These are phyloP conservation scores for Hypomontagnella monticulosa DNA, from an alignment of 495 filamentous ascomycete species.

Conservation along the genomic window DNA sequence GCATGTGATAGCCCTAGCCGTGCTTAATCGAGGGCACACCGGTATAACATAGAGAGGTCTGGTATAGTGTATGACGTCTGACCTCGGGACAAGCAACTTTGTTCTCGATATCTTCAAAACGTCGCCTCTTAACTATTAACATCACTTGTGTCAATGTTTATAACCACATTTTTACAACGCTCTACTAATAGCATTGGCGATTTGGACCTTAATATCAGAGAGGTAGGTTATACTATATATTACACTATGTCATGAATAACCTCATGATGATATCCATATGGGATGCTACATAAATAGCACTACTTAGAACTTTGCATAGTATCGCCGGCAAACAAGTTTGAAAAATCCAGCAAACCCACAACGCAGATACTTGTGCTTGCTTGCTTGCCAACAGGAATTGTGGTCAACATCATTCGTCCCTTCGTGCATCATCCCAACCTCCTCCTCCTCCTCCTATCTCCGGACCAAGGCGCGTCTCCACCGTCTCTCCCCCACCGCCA, in stretches of 20 bases:
- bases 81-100: no score
- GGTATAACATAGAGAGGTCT: no score
- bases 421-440: slow-evolving; percentile 36
- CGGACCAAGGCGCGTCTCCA: slow-evolving; percentile 30
- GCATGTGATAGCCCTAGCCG: no score
- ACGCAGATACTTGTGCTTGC: slow-evolving; percentile 16
- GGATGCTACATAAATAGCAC: slow-evolving; percentile 14
- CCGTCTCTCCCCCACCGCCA: slow-evolving; percentile 24
- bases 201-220: background rate
- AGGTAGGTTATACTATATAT: background rate
- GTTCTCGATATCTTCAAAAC: no score
- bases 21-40: no score
- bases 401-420: slow-evolving; percentile 21
- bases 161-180: no score
- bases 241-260: slow-evolving; percentile 18
- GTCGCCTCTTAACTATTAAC: no score
- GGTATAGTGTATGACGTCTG: no score
- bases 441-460: background rate
- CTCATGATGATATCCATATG: background rate
- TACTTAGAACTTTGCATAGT: slow-evolving; percentile 23
- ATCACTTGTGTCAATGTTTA: no score
- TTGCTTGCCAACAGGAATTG: slow-evolving; percentile 18
- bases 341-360: slow-evolving; percentile 33
- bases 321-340: slow-evolving; percentile 36
- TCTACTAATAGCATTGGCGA: no score